Base-by-base conservation (phyloP, 352 stramenopile species). In the Pythium grandisporangium region DNA sequence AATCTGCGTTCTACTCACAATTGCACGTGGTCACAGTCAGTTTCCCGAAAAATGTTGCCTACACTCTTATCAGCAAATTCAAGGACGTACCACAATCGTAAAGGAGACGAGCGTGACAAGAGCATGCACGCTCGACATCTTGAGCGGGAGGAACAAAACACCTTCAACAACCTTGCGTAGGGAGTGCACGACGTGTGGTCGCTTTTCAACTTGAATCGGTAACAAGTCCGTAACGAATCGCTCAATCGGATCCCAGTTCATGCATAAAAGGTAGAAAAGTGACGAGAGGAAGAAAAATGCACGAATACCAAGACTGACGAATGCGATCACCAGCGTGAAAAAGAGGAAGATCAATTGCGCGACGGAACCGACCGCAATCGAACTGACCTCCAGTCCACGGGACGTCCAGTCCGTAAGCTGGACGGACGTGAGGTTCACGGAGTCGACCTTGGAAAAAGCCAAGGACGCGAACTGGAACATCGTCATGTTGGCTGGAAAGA, bases 91-190 rank as follows among this genome's bases (percentile, higher is more conserved):
- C 58, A 93, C 71, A 25, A 91, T 77, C 19, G 64, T 77, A 44
- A 93, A 89, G 5, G 80, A 90, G n/a, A 88, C 66, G 40, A 93
- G 68, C 0, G 80, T 91, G n/a, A 93, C 74, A 26, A 93, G 81
- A 2, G 80, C 80, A 30, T 93, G 80, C 14, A 93, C 70, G 53
- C 77, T 91, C 17, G 80, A 80, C 66, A 93, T 93, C 58, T 93
- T 93, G 13, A 93, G 67, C 29, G 80, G 80, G 29, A 93, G 47
- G 40, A 91, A 93, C 45, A 93, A 91, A 16, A 93, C 80, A 23
- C 80, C 80, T 40, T 91, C 80, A 13, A 93, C 82, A 7, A 88
- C 76, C 45, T 85, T 86, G 1, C 79, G 61, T 13, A 93, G 46
- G 14, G 79, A 90, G 2, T 63, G 50, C 3, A 83, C 65, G 26